Evolutionary conservation across 1,139 yeast species (phyloP), one percentile per base, ranked within the genome.

Genomic region (Magnusiomyces paraingens): DNA sequence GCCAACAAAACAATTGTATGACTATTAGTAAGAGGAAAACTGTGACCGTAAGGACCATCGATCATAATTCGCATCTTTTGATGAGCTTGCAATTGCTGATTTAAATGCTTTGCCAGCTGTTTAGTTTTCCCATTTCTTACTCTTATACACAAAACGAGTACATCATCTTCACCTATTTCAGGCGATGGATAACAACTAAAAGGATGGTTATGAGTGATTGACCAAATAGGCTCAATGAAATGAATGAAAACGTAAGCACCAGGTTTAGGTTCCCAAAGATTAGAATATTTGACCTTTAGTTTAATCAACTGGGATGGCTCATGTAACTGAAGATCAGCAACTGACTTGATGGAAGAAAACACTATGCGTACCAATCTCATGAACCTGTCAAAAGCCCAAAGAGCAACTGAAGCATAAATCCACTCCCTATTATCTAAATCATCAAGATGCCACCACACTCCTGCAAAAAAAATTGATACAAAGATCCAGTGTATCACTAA

Each of bases 121-220:
- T 55, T 54, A 38, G 72, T 67, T 51, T 54, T 68, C 66, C 59
- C 68, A 57, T 36, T 62, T 66, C 54, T 68, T 66, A 58, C 73
- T 66, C 55, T 69, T 64, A 56, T 70, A 64, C 35, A 66, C 60
- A 52, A 64, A 62, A 49, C 71, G 59, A 65, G 64, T 66, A 59
- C 38, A 15, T 59, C 60, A 12, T 59, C 60, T 47, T 59, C 56
- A 11, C 54, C 59, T n/a, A 57, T 56, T 41, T 54, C 52, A 21
- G 61, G 66, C 51, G 66, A 51, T 50, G 54, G 47, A 50, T 79
- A 74, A 21, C 79, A 70, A 0, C 89, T 81, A 63, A 84, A 84
- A 0, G 91, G 91, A 66, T 84, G 91, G 0, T 84, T 78, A 64
- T 84, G 89, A 64, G 77, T 66, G 47, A 79, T 75, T 20, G 58